Conservation (phyloP, 2,329 filamentous ascomycete genomes). For the Hymenoscyphus scutula region DNA sequence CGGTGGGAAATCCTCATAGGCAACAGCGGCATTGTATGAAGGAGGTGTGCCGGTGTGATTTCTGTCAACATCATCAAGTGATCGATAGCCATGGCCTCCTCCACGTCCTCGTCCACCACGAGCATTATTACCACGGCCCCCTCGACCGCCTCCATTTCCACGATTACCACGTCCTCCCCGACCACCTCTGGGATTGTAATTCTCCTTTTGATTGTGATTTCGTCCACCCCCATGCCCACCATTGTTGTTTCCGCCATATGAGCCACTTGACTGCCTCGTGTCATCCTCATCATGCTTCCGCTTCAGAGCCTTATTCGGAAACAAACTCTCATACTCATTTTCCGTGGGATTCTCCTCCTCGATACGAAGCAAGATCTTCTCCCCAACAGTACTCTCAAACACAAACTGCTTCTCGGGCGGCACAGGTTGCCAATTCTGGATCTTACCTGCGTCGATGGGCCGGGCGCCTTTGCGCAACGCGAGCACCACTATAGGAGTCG, state of each 20-base stretch:
- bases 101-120: conserved; percentile 47
- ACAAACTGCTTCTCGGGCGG: conserved; percentile 66
- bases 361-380: conserved; percentile 80
- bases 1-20: conserved; percentile 38
- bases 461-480: conserved; percentile 73
- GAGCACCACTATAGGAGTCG: conserved; percentile 75
- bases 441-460: conserved; percentile 76
- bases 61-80: conserved; percentile 62
- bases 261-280: conserved; percentile 30
- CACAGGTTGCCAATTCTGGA: conserved; percentile 80
- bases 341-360: conserved; percentile 66
- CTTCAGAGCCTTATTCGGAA: conserved; percentile 59
- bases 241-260: conserved; percentile 40
- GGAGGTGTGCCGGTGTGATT: conserved; percentile 40
- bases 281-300: conserved; percentile 57
- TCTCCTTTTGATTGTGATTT: conserved; percentile 36
- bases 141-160: conserved; percentile 29
- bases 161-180: conserved; percentile 39
- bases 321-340: conserved; percentile 61
- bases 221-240: conserved; percentile 34
- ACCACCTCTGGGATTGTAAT: conserved; percentile 33
- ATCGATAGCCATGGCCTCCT: conserved; percentile 57
- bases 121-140: conserved; percentile 41
- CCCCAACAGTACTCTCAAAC: conserved; percentile 81
- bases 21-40: conserved; percentile 33